These are phyloP conservation scores for Psilocybe subaeruginosa DNA, from an alignment of 768 basidiomycete species.

Conservation along the genomic window DNA sequence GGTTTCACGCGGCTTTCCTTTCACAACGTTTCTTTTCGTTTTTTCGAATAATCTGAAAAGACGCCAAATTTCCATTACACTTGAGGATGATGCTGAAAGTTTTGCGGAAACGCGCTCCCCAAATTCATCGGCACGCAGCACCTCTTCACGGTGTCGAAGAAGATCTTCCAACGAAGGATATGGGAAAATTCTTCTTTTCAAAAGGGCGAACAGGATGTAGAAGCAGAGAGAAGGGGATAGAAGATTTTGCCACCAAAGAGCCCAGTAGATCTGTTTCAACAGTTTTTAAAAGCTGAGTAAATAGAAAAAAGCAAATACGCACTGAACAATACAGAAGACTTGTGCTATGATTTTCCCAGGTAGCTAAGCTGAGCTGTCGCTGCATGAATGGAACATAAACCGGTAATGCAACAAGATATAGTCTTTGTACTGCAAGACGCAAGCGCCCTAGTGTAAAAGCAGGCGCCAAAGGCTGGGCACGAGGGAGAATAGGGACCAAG, in stretches of 20 bases:
- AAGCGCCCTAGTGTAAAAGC: constrained; percentile 59
- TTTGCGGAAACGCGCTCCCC: constrained; percentile 49
- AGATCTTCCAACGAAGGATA: constrained; percentile 61
- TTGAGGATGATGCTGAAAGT: constrained; percentile 47
- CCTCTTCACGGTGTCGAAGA: constrained; percentile 50
- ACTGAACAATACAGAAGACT: constrained; percentile 58
- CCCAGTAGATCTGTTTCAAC: constrained; percentile 56
- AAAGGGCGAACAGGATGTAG: constrained; percentile 48
- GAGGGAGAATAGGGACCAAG: constrained; percentile 52
- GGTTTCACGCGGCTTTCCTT: constrained; percentile 24
- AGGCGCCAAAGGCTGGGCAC: constrained; percentile 37
- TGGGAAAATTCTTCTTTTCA: constrained; percentile 50
- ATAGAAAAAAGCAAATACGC: constrained; percentile 24
- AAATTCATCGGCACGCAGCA: constrained; percentile 53
- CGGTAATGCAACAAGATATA: constrained; percentile 57
- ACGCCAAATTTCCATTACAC: constrained; percentile 56
- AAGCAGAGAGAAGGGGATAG: constrained; percentile 55
- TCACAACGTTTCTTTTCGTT: constrained; percentile 34
- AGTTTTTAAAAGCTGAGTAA: background rate
- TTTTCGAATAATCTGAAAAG: constrained; percentile 48
- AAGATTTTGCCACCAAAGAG: constrained; percentile 62
- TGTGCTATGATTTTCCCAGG: constrained; percentile 52
- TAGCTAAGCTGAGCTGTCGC: constrained; percentile 45
- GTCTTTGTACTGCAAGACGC: constrained; percentile 51
- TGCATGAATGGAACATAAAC: constrained; percentile 48